Conservation (phyloP, 257 asterid genomes). For the Capsicum rhomboideum region DNA sequence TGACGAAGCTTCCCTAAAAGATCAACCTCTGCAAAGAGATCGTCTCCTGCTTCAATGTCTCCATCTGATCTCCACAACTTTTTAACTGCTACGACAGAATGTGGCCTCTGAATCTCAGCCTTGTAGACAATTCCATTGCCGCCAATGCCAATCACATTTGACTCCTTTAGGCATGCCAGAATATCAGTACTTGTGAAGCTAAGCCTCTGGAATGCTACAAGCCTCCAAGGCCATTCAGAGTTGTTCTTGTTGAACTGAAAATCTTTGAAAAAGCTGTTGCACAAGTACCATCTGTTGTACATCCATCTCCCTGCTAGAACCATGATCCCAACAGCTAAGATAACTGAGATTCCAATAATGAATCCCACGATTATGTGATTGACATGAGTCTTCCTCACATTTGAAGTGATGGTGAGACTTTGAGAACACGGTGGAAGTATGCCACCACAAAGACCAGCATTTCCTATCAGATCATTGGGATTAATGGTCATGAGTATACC, state of each 20-base stretch:
- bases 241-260: constrained; percentile 32
- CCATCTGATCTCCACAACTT: constrained; percentile 55
- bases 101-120: constrained; percentile 52
- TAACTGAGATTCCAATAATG: constrained; percentile 33
- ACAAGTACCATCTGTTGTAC: constrained; percentile 53
- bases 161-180: constrained; percentile 48
- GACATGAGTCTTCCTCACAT: constrained; percentile 21
- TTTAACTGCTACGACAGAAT: constrained; percentile 52
- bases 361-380: constrained; percentile 40
- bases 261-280: constrained; percentile 38
- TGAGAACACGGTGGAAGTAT: constrained; percentile 54
- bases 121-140: constrained; percentile 69
- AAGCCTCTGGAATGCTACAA: constrained; percentile 70
- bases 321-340: constrained; percentile 21
- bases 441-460: constrained; percentile 68
- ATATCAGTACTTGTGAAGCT: constrained; percentile 55
- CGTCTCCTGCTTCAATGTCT: constrained; percentile 54
- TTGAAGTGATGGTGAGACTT: constrained; percentile 4
- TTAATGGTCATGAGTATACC: constrained; percentile 56
- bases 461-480: constrained; percentile 52
- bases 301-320: constrained; percentile 36
- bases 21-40: constrained; percentile 55
- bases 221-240: constrained; percentile 80
- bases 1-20: constrained; percentile 68
- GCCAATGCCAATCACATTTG: constrained; percentile 66